These are phyloP conservation scores for Trypethelium eluteriae DNA, from an alignment of 495 filamentous ascomycete genomes.

Conservation along the genomic window DNA sequence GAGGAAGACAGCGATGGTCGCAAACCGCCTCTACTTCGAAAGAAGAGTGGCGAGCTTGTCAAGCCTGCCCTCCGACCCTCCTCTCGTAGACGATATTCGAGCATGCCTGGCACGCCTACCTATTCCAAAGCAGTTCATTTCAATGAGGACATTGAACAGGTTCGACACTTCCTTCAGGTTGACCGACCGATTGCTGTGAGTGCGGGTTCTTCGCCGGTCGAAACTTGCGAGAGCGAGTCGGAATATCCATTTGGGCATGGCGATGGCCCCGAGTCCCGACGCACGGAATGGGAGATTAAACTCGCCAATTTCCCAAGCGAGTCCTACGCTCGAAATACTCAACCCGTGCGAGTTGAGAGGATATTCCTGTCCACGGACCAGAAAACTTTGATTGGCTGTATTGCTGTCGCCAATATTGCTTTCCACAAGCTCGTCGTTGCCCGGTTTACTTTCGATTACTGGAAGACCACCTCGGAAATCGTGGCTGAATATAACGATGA, in stretches of 20 bases:
- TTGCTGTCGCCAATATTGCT: conserved; percentile 78
- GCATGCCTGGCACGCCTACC: conserved; percentile 94
- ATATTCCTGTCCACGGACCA: conserved; percentile 83
- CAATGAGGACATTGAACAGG: conserved; percentile 87
- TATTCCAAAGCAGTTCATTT: conserved; percentile 95
- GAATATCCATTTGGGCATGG: conserved; percentile 79
- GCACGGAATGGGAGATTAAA: conserved; percentile 78
- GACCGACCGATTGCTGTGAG: conserved; percentile 92
- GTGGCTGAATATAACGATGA: conserved; percentile 78
- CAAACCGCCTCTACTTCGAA: conserved; percentile 84
- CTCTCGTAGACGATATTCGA: conserved; percentile 73
- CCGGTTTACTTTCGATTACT: conserved; percentile 92
- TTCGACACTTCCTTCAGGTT: conserved; percentile 86
- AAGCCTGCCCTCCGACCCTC: conserved; percentile 79
- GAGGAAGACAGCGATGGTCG: conserved; percentile 55
- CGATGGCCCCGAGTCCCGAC: conserved; percentile 37
- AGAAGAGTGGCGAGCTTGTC: conserved; percentile 96
- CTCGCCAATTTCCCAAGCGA: conserved; percentile 76
- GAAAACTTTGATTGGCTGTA: conserved; percentile 70
- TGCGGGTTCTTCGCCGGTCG: conserved; percentile 87
- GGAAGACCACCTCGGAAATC: conserved; percentile 96
- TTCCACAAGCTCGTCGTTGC: conserved; percentile 85
- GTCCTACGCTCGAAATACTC: conserved; percentile 50
- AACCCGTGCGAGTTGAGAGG: conserved; percentile 68
- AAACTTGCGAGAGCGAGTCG: conserved; percentile 67